phyloP scores from a whole-genome alignment of 2,329 filamentous ascomycete genomes.

The Apiospora phragmitis region DNA sequence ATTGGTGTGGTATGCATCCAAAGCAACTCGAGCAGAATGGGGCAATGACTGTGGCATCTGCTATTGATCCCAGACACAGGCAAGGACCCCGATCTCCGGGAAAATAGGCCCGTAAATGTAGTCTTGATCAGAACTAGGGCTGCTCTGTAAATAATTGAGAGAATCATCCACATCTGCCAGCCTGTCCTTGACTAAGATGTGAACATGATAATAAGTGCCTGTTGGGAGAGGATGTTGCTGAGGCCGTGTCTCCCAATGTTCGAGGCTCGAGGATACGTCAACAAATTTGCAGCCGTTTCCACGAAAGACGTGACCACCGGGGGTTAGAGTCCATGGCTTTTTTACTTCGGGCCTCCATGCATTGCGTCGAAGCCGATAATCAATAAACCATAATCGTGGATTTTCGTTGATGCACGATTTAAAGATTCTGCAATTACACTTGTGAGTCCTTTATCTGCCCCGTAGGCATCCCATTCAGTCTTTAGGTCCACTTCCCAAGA shows the following conservation, averaged over 20 bases:
- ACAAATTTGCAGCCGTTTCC: neutral
- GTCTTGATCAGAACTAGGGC: neutral
- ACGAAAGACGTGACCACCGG: neutral
- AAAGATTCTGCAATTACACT: neutral
- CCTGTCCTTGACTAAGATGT: neutral
- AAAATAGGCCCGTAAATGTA: no score
- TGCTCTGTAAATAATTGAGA: no score
- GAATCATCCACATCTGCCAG: neutral
- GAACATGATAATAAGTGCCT: neutral
- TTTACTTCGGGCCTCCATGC: neutral
- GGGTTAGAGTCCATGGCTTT: neutral
- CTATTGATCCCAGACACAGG: no score
- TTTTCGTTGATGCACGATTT: no score
- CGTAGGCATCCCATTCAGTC: accelerated
- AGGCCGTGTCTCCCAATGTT: neutral
- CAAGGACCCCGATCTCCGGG: no score
- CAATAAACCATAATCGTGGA: neutral
- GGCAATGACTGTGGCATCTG: no score
- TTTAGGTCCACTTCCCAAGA: neutral
- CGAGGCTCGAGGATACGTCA: neutral
- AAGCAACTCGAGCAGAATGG: no score
- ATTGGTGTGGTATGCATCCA: no score
- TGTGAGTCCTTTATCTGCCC: neutral
- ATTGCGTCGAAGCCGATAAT: neutral
- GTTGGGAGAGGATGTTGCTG: neutral